phyloP scores from a whole-genome alignment of 2,329 filamentous ascomycete species.

The Nigrograna mackinnonii region DNA sequence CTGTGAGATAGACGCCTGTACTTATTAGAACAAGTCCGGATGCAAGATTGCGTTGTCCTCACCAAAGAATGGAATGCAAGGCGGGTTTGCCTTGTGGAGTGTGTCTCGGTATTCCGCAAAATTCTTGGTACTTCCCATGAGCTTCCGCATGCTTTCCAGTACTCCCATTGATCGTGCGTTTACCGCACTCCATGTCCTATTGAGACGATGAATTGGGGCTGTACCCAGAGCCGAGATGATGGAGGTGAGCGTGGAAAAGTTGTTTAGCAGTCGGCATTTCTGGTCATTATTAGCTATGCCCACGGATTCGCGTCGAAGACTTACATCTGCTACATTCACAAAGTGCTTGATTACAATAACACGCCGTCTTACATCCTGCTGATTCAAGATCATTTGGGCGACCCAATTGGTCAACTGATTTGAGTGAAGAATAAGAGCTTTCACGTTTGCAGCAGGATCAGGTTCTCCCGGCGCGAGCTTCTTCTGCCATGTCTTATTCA shows the following conservation, averaged over 20 bases:
- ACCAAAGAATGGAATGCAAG: conserved; percentile 98
- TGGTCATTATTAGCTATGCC: conserved; percentile 37
- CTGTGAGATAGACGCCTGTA: conserved; percentile 90
- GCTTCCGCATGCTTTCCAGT: conserved; percentile 86
- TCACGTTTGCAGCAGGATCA: conserved; percentile 91
- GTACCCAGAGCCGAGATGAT: conserved; percentile 96
- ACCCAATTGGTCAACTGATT: conserved; percentile 99
- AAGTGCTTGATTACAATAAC: conserved; percentile 99
- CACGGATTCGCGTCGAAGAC: conserved; percentile 37
- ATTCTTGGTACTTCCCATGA: conserved; percentile 98
- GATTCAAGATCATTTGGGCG: conserved; percentile 96
- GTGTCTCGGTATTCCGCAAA: conserved; percentile 96
- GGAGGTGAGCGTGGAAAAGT: conserved; percentile 95
- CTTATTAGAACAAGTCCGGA: conserved; percentile 17
- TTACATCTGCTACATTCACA: conserved; percentile 90
- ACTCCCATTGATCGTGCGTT: conserved; percentile 79
- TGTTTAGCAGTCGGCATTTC: conserved; percentile 94
- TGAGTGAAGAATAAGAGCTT: conserved; percentile 93
- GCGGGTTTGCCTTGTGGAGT: conserved; percentile 88
- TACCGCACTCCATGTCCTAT: conserved; percentile 92
- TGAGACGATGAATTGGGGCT: conserved; percentile 90
- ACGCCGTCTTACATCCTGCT: conserved; percentile 91
- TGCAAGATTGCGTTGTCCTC: conserved; percentile 34
- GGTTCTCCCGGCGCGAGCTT: conserved; percentile 80
- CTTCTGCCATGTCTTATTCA: conserved; percentile 99